Evolutionary conservation across 129 eudicot species (phyloP).

Genomic region (Cynara cardunculus): DNA sequence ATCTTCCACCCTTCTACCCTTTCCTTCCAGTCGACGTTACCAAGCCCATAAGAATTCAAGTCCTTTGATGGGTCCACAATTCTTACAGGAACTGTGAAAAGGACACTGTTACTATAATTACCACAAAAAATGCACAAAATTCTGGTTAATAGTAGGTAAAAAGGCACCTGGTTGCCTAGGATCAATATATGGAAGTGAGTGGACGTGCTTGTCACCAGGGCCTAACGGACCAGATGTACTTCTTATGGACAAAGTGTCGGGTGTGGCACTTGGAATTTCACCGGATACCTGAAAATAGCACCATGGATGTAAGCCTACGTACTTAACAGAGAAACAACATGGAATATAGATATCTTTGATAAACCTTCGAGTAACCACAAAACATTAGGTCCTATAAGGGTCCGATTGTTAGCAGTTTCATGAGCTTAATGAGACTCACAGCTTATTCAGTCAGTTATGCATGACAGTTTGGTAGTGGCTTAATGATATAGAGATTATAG

Average conservation of each 20-base stretch:
- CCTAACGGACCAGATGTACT: slow-evolving; percentile 83
- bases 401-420: too few species aligned
- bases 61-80: slow-evolving; percentile 86
- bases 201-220: slow-evolving; percentile 64
- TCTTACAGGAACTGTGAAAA: slow-evolving; percentile 68
- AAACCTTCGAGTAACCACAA: background rate
- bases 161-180: slow-evolving; percentile 74
- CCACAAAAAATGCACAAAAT: background rate
- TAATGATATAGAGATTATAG: too few species aligned
- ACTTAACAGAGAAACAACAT: background rate
- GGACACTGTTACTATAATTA: background rate
- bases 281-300: slow-evolving; percentile 55
- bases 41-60: slow-evolving; percentile 71
- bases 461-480: too few species aligned
- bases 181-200: slow-evolving; percentile 65
- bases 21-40: slow-evolving; percentile 89
- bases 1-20: slow-evolving; percentile 88
- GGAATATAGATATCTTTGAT: background rate
- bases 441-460: too few species aligned
- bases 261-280: slow-evolving; percentile 63
- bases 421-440: too few species aligned
- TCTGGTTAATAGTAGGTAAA: background rate
- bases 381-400: background rate
- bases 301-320: background rate
- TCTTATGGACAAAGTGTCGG: slow-evolving; percentile 64